Evolutionary conservation across 768 basidiomycete genomes (phyloP), one percentile per base, ranked within the genome.

Genomic region (Lyophyllum atratum): DNA sequence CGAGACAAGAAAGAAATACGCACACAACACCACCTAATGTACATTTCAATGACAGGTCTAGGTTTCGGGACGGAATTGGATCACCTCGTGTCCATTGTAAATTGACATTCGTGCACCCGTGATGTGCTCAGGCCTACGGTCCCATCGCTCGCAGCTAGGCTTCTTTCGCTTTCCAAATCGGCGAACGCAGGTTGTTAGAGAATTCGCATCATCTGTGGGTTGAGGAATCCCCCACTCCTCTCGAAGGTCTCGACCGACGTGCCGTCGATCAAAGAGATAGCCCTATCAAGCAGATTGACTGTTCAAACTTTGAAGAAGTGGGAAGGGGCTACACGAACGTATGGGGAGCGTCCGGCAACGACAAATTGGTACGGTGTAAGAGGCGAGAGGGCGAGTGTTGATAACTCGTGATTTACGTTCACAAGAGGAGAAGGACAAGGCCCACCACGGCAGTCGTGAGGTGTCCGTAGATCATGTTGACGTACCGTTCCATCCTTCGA

Each of bases 321-420:
- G 8, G 55, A 29, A 28, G 42, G 17, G 19, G 8, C n/a, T n/a
- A 45, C 28, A 79, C 87, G 61, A 63, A 93, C 93, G 67, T 84
- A 88, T 43, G 86, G 83, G 0, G 89, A 85, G 60, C 89, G 84
- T 31, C 93, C 93, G 3, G 90, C 92, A 31, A 94, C 92, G 19
- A 94, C 86, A 59, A 95, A 86, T 55, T 92, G 87, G 64, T 91
- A 89, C 0, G 93, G 92, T 0, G 89, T 86, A 14, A 93, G 74
- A 2, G 89, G 83, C 17, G 93, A 93, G 22, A 90, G 73, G 2
- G 91, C 81, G 43, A 95, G 72, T 19, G 90, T 85, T 8, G 86
- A 92, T 45, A 95, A 77, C 50, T 87, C 79, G 69, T 86, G 77
- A 49, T 80, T 77, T 37, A 91, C 70, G 59, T 80, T 79, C 19